phyloP scores from a whole-genome alignment of 192 early-diverging fungal species.

The Jimgerdemannia flammicorona region DNA sequence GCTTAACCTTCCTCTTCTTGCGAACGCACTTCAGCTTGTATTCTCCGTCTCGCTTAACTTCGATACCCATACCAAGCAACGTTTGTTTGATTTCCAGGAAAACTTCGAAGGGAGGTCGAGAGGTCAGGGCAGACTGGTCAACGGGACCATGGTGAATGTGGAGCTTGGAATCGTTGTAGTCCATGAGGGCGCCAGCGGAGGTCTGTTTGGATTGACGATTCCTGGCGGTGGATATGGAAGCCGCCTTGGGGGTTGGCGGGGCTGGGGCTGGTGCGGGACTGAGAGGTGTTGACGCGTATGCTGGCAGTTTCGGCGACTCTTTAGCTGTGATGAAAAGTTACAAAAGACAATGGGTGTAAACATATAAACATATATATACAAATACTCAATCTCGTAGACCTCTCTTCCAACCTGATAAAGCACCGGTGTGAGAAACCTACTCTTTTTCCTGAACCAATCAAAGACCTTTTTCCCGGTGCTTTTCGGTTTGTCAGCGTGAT shows the following conservation, averaged over 20 bases:
- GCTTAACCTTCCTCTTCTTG: conserved; percentile 28
- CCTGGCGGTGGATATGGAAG: background rate
- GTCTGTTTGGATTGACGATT: background rate
- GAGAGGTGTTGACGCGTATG: background rate
- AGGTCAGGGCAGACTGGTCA: conserved; percentile 50
- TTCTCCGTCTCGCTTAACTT: conserved; percentile 15
- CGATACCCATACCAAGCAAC: conserved; percentile 17
- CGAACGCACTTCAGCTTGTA: conserved; percentile 51
- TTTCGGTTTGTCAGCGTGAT: background rate
- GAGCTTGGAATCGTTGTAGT: conserved; percentile 45
- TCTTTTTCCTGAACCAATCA: conserved; percentile 49
- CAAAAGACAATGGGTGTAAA: no score
- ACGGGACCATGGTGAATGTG: conserved; percentile 54
- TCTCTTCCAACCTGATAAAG: no score
- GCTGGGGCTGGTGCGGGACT: background rate
- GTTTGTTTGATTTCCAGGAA: conserved; percentile 44
- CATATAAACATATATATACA: no score
- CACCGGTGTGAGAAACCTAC: background rate
- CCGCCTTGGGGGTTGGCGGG: background rate
- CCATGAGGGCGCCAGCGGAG: background rate
- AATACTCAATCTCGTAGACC: no score
- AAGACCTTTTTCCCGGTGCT: conserved; percentile 43
- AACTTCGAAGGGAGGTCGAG: conserved; percentile 44
- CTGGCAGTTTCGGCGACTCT: background rate
- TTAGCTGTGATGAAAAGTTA: background rate